phyloP scores from a whole-genome alignment of 1,284 basidiomycete genomes.

The Entoloma clypeatum region DNA sequence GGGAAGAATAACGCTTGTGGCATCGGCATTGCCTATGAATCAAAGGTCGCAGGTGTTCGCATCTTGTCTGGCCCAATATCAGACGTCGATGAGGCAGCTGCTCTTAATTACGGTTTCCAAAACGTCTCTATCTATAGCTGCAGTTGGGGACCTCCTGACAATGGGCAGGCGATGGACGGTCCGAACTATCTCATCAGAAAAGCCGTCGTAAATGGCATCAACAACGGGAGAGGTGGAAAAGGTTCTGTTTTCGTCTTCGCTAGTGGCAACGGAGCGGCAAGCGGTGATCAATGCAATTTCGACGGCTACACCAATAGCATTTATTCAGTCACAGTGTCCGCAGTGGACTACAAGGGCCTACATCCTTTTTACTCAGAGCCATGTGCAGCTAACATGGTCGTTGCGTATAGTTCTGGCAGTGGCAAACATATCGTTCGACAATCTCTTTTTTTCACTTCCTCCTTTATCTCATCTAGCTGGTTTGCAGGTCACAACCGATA shows the following conservation, averaged over 20 bases:
- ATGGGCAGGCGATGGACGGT: slow-evolving; percentile 93
- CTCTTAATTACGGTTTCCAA: slow-evolving; percentile 93
- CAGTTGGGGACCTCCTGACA: slow-evolving; percentile 97
- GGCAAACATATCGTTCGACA: slow-evolving; percentile 84
- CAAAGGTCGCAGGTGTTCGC: slow-evolving; percentile 90
- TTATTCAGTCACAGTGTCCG: slow-evolving; percentile 93
- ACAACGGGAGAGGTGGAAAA: slow-evolving; percentile 86
- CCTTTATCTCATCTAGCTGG: slow-evolving; percentile 17
- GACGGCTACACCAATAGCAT: slow-evolving; percentile 99
- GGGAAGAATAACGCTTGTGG: slow-evolving; percentile 95
- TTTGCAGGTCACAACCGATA: slow-evolving; percentile 88
- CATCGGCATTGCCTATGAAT: slow-evolving; percentile 89
- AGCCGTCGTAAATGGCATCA: slow-evolving; percentile 92
- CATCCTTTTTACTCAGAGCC: slow-evolving; percentile 98
- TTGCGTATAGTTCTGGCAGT: slow-evolving; percentile 95
- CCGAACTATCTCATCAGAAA: slow-evolving; percentile 92
- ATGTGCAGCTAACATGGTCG: slow-evolving; percentile 95
- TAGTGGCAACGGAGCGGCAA: slow-evolving; percentile 91
- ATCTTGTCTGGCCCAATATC: slow-evolving; percentile 97
- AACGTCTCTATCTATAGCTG: slow-evolving; percentile 94
- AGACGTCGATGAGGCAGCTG: slow-evolving; percentile 96
- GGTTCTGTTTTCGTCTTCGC: slow-evolving; percentile 98
- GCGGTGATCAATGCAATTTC: slow-evolving; percentile 98
- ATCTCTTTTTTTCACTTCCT: slow-evolving; percentile 9
- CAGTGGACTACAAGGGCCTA: slow-evolving; percentile 87